Evolutionary conservation across 257 asterid species (phyloP), one percentile per base, ranked within the genome.

Genomic region (Jaltomata sinuosa): DNA sequence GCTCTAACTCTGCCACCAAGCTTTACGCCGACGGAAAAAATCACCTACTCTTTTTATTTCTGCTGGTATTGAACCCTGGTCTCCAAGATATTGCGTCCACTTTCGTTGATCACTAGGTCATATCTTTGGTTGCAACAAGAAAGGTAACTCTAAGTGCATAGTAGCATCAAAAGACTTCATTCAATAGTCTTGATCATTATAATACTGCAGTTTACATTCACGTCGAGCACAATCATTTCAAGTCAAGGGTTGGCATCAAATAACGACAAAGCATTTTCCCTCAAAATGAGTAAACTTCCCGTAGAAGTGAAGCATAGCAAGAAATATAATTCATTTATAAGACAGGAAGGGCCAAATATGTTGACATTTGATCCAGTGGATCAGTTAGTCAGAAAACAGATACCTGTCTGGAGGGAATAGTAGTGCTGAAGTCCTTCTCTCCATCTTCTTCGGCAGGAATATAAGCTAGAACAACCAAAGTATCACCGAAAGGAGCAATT

Each of bases 401-500:
- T 88, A 95, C 99, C 99, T 97, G 99, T 52, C 97, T 93, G 79
- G 99, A 95, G 85, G 98, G 94, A 81, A 92, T 86, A 84, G 87
- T 83, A 87, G 95, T 91, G 88, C 92, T 92, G 88, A 93, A 93
- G 86, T 95, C 94, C 87, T 93, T 92, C 74, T 92, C 97, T 83
- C 95, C 96, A 62, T 97, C 97, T 90, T 91, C 98, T 89, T 91
- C 97, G 87, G 90, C 94, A 8, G 97, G 94, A 85, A 97, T 91
- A 89, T 94, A 94, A 76, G 99, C 99, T 74, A 97, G 92, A 88
- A 95, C 89, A 59, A 97, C 99, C 95, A 97, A 95, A 83, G 95
- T 87, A 91, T 95, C 99, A 85, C 97, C 99, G 92, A 94, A 97
- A 29, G 99, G 99, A 86, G 99, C 96, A 88, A 97, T 85, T 89